A percentile compares a stretch with the other conserved stretches of the same genome.
Conservation (phyloP, 805 yeast genomes). For the Candida namnaoensis region DNA sequence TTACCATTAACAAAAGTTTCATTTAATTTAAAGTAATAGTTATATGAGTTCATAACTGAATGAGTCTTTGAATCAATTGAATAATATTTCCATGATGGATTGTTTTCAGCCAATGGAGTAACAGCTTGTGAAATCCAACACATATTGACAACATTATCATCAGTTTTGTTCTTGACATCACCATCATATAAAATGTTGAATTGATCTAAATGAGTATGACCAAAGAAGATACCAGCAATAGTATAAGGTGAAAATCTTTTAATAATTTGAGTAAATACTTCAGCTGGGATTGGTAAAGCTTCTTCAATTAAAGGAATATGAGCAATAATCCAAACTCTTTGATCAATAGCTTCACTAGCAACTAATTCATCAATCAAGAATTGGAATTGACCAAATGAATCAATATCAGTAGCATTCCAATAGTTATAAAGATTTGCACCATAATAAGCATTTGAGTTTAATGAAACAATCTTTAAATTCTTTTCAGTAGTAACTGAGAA, state of each 20-base stretch:
- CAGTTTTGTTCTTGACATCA: constrained; percentile 32
- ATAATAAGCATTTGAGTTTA: constrained; percentile 65
- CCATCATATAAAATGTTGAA: constrained; percentile 49
- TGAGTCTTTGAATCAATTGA: constrained; percentile 55
- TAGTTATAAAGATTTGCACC: constrained; percentile 51
- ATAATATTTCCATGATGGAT: constrained; percentile 70
- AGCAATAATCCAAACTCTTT: constrained; percentile 67
- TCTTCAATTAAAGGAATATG: constrained; percentile 60
- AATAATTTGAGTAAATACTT: constrained; percentile 45
- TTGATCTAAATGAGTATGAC: constrained; percentile 66
- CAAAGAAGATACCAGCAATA: constrained; percentile 61
- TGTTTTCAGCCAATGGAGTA: constrained; percentile 49
- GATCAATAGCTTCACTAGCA: constrained; percentile 47
- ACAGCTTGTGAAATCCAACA: constrained; percentile 64
- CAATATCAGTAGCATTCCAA: constrained; percentile 43
- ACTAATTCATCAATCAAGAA: constrained; percentile 54
- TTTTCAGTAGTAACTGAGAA: constrained; percentile 44
- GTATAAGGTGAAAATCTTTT: constrained; percentile 63
- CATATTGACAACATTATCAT: constrained; percentile 39
- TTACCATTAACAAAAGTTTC: constrained; percentile 45
- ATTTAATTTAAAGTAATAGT: constrained; percentile 52
- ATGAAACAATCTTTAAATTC: constrained; percentile 51
- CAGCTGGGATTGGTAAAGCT: constrained; percentile 53
- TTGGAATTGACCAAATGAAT: constrained; percentile 53
- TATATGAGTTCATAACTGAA: constrained; percentile 50